These are phyloP conservation scores for Forsythia suspensa DNA, from an alignment of 257 asterid genomes.

Conservation along the genomic window DNA sequence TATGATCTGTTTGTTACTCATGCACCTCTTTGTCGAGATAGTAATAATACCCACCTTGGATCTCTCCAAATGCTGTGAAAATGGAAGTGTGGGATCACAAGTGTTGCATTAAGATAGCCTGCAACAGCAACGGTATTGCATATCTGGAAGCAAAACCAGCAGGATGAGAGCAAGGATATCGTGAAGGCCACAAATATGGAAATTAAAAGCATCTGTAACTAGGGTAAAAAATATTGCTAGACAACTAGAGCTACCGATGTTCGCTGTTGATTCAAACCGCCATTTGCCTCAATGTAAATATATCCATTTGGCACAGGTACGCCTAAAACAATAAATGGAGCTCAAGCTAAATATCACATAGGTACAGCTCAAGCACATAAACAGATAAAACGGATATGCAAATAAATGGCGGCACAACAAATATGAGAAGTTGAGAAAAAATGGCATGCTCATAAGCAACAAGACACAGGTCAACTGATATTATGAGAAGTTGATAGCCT, in stretches of 20 bases:
- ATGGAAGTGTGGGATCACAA: slow-evolving; percentile 85
- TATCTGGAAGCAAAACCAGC: slow-evolving; percentile 57
- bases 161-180: neutral
- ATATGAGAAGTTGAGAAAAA: neutral
- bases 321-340: slow-evolving; percentile 27
- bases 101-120: slow-evolving; percentile 93
- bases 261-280: slow-evolving; percentile 97
- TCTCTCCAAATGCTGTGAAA: slow-evolving; percentile 98
- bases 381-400: neutral
- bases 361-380: slow-evolving; percentile 18
- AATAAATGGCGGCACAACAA: neutral
- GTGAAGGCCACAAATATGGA: slow-evolving; percentile 15
- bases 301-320: slow-evolving; percentile 62
- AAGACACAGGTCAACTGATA: neutral
- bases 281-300: slow-evolving; percentile 76
- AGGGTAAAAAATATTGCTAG: neutral
- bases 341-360: slow-evolving; percentile 7
- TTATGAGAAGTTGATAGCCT: neutral
- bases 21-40: slow-evolving; percentile 6
- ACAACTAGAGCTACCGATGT: slow-evolving; percentile 62
- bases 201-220: neutral
- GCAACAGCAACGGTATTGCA: slow-evolving; percentile 99
- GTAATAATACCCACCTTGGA: slow-evolving; percentile 57
- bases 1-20: slow-evolving; percentile 1
- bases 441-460: neutral